Percentiles rank a stretch among this genome's conserved stretches.
These are phyloP conservation scores for Xylariales sp. DNA, from an alignment of 2,329 filamentous ascomycete species.

Conservation along the genomic window DNA sequence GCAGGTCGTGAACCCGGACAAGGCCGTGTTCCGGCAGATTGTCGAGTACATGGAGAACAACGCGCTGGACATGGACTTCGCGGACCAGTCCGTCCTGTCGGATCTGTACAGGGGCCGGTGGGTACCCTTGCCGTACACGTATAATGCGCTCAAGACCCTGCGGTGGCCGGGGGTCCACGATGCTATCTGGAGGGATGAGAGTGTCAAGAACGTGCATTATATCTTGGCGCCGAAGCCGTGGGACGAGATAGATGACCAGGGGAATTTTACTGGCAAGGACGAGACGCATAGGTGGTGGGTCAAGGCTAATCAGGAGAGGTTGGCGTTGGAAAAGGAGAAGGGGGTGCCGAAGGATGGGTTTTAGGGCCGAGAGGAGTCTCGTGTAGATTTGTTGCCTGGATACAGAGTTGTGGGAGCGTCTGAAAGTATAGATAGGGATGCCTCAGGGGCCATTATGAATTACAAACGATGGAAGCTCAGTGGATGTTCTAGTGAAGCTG, in stretches of 20 bases:
- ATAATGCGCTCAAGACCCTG: slow-evolving; percentile 61
- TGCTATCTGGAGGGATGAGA: slow-evolving; percentile 52
- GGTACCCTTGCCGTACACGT: slow-evolving; percentile 55
- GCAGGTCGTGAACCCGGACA: slow-evolving; percentile 51
- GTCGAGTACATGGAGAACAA: slow-evolving; percentile 43
- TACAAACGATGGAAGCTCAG: no score
- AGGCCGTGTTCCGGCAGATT: slow-evolving; percentile 44
- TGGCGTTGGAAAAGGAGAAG: slow-evolving; percentile 31
- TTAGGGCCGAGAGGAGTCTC: no score
- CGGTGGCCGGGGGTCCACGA: slow-evolving; percentile 47
- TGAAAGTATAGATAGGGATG: neutral
- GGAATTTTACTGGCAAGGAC: slow-evolving; percentile 38
- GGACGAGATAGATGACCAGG: slow-evolving; percentile 44
- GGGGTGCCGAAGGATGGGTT: slow-evolving; percentile 33
- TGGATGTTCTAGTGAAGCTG: no score
- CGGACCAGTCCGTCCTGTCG: slow-evolving; percentile 55
- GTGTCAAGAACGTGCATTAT: slow-evolving; percentile 58
- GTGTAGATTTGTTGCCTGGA: neutral
- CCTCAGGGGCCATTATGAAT: no score
- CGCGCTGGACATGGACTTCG: slow-evolving; percentile 47
- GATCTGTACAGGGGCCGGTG: slow-evolving; percentile 51
- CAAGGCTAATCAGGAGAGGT: slow-evolving; percentile 41
- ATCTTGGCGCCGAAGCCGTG: slow-evolving; percentile 59
- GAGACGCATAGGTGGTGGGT: slow-evolving; percentile 55
- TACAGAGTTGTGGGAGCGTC: neutral